phyloP scores from a whole-genome alignment of 2,329 filamentous ascomycete species.

The Diplodia corticola region DNA sequence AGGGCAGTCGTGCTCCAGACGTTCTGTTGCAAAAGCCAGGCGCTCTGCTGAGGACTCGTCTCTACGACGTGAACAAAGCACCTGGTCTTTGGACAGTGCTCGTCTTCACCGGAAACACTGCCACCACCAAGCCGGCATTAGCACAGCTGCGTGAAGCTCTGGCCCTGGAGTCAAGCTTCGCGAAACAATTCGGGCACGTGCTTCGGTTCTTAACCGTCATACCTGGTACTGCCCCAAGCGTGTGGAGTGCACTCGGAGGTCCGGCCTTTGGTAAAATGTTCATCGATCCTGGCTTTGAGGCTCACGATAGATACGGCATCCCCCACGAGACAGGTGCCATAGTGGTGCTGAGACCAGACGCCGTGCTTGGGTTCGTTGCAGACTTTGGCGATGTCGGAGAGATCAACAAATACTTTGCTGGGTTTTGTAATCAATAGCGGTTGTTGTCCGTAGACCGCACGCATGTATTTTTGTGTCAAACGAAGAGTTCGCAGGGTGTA shows the following conservation, averaged over 20 bases:
- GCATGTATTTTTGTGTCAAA: too few relatives aligned
- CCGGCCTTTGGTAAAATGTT: constrained; percentile 1
- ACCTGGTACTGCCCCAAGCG: background rate
- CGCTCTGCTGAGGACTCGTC: background rate
- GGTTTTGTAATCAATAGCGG: background rate
- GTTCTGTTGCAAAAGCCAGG: constrained; percentile 1
- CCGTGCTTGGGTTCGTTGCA: background rate
- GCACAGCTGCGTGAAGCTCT: background rate
- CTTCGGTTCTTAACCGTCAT: background rate
- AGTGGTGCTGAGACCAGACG: background rate
- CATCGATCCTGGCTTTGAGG: background rate
- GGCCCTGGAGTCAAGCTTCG: background rate
- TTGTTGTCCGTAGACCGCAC: background rate
- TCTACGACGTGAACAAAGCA: background rate
- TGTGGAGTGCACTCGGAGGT: background rate
- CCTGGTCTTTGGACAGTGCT: background rate
- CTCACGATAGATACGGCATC: background rate
- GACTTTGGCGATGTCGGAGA: background rate
- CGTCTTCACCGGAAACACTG: background rate
- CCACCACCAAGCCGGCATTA: background rate
- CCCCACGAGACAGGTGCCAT: background rate
- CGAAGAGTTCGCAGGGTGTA: too few relatives aligned
- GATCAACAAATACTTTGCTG: background rate
- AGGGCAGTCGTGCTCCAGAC: background rate
- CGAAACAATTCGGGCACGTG: background rate